Evolutionary conservation across 2,329 filamentous ascomycete genomes (phyloP).

Genomic region (Colletotrichum cuscutae): DNA sequence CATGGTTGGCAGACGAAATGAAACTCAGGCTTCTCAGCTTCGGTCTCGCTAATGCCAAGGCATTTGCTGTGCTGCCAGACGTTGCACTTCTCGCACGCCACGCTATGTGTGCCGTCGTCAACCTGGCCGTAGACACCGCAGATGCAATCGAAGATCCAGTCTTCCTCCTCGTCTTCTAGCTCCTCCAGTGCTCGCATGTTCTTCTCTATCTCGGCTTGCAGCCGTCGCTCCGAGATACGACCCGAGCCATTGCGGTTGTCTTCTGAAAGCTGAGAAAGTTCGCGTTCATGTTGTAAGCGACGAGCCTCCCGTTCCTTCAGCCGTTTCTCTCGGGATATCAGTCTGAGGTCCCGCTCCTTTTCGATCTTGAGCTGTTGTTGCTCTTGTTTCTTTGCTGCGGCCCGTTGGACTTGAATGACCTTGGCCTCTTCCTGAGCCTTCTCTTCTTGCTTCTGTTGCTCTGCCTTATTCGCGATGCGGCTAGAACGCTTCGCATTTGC

Average conservation of each 20-base stretch:
- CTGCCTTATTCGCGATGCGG: slow-evolving; percentile 83
- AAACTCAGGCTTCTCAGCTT: slow-evolving; percentile 88
- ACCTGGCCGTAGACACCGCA: slow-evolving; percentile 93
- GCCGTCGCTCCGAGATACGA: slow-evolving; percentile 80
- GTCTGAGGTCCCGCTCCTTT: slow-evolving; percentile 79
- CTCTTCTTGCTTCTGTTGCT: slow-evolving; percentile 80
- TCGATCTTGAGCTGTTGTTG: slow-evolving; percentile 68
- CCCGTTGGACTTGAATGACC: slow-evolving; percentile 72
- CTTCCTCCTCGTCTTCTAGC: slow-evolving; percentile 74
- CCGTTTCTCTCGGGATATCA: slow-evolving; percentile 86
- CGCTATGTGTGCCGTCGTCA: slow-evolving; percentile 92
- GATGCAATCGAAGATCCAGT: slow-evolving; percentile 95
- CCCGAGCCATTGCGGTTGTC: slow-evolving; percentile 72
- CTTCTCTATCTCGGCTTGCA: slow-evolving; percentile 85
- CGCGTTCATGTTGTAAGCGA: slow-evolving; percentile 85
- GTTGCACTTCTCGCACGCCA: slow-evolving; percentile 93
- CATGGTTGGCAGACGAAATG: slow-evolving; percentile 87
- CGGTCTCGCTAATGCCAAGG: slow-evolving; percentile 79
- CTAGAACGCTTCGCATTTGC: slow-evolving; percentile 95
- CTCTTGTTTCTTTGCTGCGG: slow-evolving; percentile 74
- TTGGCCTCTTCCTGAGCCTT: slow-evolving; percentile 75
- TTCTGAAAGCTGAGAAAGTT: slow-evolving; percentile 82
- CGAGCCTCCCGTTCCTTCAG: slow-evolving; percentile 87
- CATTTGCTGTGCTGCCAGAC: slow-evolving; percentile 98
- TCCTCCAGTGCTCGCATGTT: slow-evolving; percentile 80